Percentiles rank a stretch among this genome's conserved stretches.
Evolutionary conservation across 1,284 basidiomycete genomes (phyloP).

Genomic region (Ganoderma resinaceum): DNA sequence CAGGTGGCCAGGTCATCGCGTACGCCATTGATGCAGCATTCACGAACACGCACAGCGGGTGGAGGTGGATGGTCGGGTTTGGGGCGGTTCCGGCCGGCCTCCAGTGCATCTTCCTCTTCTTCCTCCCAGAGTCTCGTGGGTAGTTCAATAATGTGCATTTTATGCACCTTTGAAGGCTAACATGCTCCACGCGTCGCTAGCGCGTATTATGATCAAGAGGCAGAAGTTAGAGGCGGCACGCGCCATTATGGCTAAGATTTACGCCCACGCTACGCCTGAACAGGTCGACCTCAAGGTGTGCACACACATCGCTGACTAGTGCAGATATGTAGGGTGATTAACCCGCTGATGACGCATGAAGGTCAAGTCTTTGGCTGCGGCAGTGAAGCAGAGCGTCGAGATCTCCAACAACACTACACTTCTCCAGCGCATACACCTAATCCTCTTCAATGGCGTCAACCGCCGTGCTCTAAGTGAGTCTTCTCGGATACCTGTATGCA

Average conservation of each 20-base stretch:
- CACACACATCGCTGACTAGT: not conserved
- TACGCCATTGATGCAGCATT: conserved; percentile 83
- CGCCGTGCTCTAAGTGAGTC: conserved; percentile 74
- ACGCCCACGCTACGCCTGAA: conserved; percentile 66
- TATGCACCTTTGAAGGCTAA: not conserved
- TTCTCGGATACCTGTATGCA: not conserved
- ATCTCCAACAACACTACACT: conserved; percentile 70
- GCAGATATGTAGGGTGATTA: not conserved
- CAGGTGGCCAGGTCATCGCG: conserved; percentile 78
- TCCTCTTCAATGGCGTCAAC: conserved; percentile 65
- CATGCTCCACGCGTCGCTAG: conserved; percentile 42
- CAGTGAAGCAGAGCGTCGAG: conserved; percentile 70
- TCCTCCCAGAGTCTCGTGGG: conserved; percentile 82
- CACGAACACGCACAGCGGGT: conserved; percentile 66
- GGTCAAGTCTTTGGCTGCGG: conserved; percentile 64
- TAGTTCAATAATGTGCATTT: conserved; percentile 15
- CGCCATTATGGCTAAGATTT: conserved; percentile 67
- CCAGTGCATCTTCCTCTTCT: conserved; percentile 66
- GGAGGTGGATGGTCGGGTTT: conserved; percentile 87
- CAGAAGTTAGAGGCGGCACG: conserved; percentile 57
- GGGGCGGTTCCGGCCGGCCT: conserved; percentile 72
- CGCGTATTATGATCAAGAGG: conserved; percentile 73
- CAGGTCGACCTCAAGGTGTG: conserved; percentile 73
- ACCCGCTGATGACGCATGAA: conserved; percentile 31
- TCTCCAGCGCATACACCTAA: conserved; percentile 58